Percentiles rank a stretch among this genome's conserved stretches.
Conservation (phyloP, 495 filamentous ascomycete genomes). For the Aspergillus egyptiacus region DNA sequence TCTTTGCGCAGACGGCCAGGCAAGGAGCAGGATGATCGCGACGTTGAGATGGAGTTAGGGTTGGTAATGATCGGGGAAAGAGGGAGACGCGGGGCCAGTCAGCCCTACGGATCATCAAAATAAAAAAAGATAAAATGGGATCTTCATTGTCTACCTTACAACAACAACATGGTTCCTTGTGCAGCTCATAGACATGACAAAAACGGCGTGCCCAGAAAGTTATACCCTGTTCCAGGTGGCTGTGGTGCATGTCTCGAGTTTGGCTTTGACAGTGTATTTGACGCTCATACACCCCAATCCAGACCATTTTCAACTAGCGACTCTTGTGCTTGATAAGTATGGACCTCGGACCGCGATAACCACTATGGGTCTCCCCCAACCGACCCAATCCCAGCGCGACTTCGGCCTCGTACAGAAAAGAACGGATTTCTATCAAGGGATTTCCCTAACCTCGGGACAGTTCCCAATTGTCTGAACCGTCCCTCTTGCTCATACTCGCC, state of each 20-base stretch:
- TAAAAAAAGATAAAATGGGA: slow-evolving; percentile 22
- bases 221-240: slow-evolving; percentile 15
- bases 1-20: slow-evolving; percentile 41
- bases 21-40: slow-evolving; percentile 41
- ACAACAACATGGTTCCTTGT: slow-evolving; percentile 25
- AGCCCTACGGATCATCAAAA: slow-evolving; percentile 46
- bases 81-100: slow-evolving; percentile 42
- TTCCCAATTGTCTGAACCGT: no score
- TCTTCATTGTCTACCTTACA: slow-evolving; percentile 20
- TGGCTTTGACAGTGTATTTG: slow-evolving; percentile 32
- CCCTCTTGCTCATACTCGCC: no score
- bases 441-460: no score
- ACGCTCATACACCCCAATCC: slow-evolving; percentile 34
- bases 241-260: slow-evolving; percentile 29
- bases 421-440: no score
- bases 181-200: slow-evolving; percentile 21
- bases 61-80: slow-evolving; percentile 46
- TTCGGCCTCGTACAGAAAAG: no score
- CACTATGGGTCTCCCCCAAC: no score
- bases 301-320: slow-evolving; percentile 34
- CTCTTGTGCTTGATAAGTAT: no score
- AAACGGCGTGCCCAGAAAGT: slow-evolving; percentile 14
- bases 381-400: no score
- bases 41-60: slow-evolving; percentile 43
- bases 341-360: no score